Conservation (phyloP, 345 rosid genomes). For the Garcia nutans region DNA sequence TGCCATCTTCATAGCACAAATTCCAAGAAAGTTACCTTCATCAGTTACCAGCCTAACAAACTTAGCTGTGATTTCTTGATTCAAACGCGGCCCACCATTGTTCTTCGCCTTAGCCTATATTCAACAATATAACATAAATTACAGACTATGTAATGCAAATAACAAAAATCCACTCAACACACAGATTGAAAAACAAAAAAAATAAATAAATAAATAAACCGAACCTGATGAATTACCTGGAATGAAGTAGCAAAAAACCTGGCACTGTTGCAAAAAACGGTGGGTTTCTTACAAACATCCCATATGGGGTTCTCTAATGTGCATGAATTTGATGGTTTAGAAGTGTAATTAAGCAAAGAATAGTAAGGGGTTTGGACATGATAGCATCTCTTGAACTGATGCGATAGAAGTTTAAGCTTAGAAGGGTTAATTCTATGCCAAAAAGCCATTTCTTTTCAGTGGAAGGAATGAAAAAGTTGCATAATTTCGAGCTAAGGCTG, state of each 20-base stretch:
- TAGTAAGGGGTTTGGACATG: conserved; percentile 23
- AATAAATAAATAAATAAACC: background rate
- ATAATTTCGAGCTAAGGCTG: background rate
- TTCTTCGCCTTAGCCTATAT: conserved; percentile 39
- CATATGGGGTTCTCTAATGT: conserved; percentile 16
- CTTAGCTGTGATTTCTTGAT: conserved; percentile 43
- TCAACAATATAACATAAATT: conserved; percentile 8
- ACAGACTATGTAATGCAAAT: too few relatives aligned
- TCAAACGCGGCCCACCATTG: conserved; percentile 32
- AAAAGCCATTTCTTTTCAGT: conserved; percentile 36
- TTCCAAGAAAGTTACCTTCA: conserved; percentile 36
- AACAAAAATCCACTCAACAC: background rate
- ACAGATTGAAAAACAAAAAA: background rate
- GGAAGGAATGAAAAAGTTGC: background rate
- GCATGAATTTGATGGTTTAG: conserved; percentile 11
- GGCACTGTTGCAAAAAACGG: conserved; percentile 29
- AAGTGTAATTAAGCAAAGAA: conserved; percentile 11
- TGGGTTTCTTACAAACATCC: conserved; percentile 17
- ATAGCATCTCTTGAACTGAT: conserved; percentile 29
- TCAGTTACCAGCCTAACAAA: conserved; percentile 52
- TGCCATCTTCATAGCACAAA: background rate
- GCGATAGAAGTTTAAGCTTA: conserved; percentile 26
- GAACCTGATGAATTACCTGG: conserved; percentile 34
- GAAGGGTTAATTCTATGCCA: conserved; percentile 43
- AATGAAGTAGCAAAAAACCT: conserved; percentile 51